phyloP scores from a whole-genome alignment of 2,329 filamentous ascomycete species.

The Exophiala mesophila region DNA sequence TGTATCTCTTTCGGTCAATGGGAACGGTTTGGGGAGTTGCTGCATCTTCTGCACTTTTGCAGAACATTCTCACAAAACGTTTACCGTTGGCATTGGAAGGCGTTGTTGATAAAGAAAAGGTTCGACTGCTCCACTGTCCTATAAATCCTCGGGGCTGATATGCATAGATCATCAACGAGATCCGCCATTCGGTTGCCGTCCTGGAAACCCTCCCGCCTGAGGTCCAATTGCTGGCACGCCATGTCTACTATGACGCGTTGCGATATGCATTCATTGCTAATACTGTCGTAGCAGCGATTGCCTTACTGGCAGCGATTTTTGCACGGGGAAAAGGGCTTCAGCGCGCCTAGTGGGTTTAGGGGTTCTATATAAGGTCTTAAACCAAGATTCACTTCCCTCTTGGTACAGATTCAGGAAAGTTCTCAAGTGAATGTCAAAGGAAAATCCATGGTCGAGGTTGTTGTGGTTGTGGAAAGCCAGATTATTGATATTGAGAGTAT shows the following conservation, averaged over 20 bases:
- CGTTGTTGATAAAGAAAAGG: conserved; percentile 55
- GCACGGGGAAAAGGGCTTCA: conserved; percentile 31
- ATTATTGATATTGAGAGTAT: too few relatives aligned
- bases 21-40: conserved; percentile 63
- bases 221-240: conserved; percentile 51
- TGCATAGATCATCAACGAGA: conserved; percentile 59
- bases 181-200: conserved; percentile 56
- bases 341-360: not conserved
- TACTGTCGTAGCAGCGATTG: conserved; percentile 48
- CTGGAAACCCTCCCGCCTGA: conserved; percentile 53
- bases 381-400: too few relatives aligned
- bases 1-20: conserved; percentile 60
- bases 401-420: too few relatives aligned
- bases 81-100: conserved; percentile 51
- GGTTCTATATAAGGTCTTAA: too few relatives aligned
- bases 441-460: too few relatives aligned
- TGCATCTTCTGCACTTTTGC: conserved; percentile 57
- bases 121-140: conserved; percentile 41
- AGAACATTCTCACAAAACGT: conserved; percentile 54
- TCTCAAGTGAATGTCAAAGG: too few relatives aligned
- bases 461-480: too few relatives aligned
- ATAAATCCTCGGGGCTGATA: too few relatives aligned
- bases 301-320: conserved; percentile 46
- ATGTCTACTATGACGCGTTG: conserved; percentile 58
- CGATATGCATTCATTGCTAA: conserved; percentile 53